Percentiles rank a stretch among this genome's conserved stretches.
Conservation (phyloP, 139 green algal species). For the Chlamydomonas sp. region DNA sequence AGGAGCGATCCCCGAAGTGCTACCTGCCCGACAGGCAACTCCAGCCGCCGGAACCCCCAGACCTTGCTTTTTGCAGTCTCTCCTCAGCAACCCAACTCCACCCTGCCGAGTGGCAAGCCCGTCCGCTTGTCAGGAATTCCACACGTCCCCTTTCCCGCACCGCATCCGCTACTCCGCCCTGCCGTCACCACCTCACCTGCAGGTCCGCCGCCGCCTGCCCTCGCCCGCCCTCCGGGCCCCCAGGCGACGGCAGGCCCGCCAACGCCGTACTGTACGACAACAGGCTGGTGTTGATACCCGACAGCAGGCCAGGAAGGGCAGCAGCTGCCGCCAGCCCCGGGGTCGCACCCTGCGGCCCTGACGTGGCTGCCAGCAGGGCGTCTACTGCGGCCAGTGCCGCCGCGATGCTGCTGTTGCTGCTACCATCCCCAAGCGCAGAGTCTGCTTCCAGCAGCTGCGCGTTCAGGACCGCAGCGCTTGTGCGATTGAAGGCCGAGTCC, state of each 20-base stretch:
- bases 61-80: too few relatives aligned
- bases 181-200: not conserved
- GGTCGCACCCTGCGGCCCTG: not conserved
- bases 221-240: not conserved
- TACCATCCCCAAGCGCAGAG: not conserved
- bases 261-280: not conserved
- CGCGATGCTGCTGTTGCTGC: not conserved
- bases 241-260: not conserved
- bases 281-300: not conserved
- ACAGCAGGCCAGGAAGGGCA: not conserved
- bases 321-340: not conserved
- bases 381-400: not conserved
- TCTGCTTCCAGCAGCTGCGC: not conserved
- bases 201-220: not conserved
- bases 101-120: too few relatives aligned
- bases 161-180: too few relatives aligned
- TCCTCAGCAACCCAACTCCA: too few relatives aligned
- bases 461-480: not conserved
- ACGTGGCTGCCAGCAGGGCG: not conserved
- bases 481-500: not conserved
- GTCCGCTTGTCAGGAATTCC: too few relatives aligned
- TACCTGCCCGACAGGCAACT: too few relatives aligned
- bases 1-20: too few relatives aligned
- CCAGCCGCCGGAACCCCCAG: too few relatives aligned
- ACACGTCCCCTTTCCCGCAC: too few relatives aligned